Percentiles rank a stretch among this genome's conserved stretches.
phyloP scores from a whole-genome alignment of 2,329 filamentous ascomycete species.

The Pyrenochaeta sp. region DNA sequence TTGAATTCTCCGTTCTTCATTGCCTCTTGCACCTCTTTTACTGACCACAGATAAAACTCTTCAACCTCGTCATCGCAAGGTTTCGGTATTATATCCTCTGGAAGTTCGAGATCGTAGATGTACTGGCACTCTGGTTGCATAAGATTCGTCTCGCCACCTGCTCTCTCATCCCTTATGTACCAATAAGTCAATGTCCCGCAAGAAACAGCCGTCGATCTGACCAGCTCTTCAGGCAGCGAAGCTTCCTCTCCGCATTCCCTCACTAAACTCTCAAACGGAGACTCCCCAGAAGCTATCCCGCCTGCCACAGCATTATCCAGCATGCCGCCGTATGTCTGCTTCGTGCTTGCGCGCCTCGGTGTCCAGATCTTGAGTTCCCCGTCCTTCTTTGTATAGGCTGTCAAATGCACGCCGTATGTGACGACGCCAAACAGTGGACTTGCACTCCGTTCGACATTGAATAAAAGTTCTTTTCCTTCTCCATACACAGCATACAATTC shows the following conservation, averaged over 20 bases:
- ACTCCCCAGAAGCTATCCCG: conserved; percentile 81
- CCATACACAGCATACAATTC: conserved; percentile 56
- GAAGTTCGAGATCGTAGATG: conserved; percentile 86
- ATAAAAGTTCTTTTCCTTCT: conserved; percentile 47
- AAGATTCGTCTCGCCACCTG: conserved; percentile 81
- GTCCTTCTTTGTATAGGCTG: conserved; percentile 45
- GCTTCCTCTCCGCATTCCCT: conserved; percentile 92
- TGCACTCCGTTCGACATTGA: conserved; percentile 54
- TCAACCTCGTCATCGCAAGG: conserved; percentile 92
- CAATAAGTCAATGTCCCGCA: conserved; percentile 84
- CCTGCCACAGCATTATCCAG: conserved; percentile 94
- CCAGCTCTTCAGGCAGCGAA: conserved; percentile 73
- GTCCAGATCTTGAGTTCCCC: conserved; percentile 81
- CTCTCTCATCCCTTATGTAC: conserved; percentile 76
- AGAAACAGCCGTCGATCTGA: conserved; percentile 66
- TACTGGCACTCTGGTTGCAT: conserved; percentile 93
- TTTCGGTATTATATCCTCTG: conserved; percentile 70
- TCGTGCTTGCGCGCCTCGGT: conserved; percentile 75
- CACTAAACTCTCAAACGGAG: conserved; percentile 80
- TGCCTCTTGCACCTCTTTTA: conserved; percentile 77
- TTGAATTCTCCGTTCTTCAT: conserved; percentile 83
- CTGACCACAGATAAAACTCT: conserved; percentile 77
- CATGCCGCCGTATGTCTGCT: conserved; percentile 90
- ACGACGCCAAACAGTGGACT: conserved; percentile 55
- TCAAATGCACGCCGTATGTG: conserved; percentile 55